These are phyloP conservation scores for Fusarium decemcellulare DNA, from an alignment of 2,329 filamentous ascomycete species.

Conservation along the genomic window DNA sequence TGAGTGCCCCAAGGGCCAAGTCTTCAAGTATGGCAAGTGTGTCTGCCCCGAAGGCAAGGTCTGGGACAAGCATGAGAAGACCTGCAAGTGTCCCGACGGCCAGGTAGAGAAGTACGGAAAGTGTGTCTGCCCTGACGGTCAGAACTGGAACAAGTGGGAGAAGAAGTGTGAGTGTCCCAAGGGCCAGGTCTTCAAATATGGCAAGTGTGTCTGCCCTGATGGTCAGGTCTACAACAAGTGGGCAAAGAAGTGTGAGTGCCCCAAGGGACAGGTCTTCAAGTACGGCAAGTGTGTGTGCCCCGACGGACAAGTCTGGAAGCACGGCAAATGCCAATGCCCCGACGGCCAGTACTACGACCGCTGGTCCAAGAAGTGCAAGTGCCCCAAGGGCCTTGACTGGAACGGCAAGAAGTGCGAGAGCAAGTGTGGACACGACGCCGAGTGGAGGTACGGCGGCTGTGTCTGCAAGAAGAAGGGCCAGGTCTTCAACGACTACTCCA, in stretches of 20 bases:
- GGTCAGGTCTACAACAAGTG: constrained; percentile 2
- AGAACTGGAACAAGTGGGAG: neutral
- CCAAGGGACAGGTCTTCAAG: neutral
- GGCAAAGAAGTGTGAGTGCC: constrained; percentile 8
- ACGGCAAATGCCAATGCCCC: constrained; percentile 8
- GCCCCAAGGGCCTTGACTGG: constrained; percentile 37
- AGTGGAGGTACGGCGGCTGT: constrained; percentile 37
- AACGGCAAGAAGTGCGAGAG: constrained; percentile 31
- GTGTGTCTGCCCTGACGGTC: neutral
- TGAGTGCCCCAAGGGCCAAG: constrained; percentile 23
- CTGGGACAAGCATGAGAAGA: constrained; percentile 2
- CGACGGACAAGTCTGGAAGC: neutral
- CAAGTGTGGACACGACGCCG: constrained; percentile 37
- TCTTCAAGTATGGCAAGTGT: constrained; percentile 24
- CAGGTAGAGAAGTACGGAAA: constrained; percentile 15
- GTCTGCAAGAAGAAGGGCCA: constrained; percentile 39
- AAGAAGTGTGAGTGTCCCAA: constrained; percentile 12
- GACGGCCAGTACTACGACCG: constrained; percentile 20
- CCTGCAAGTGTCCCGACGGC: constrained; percentile 12
- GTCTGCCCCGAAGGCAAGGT: constrained; percentile 27
- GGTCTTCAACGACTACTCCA: constrained; percentile 30
- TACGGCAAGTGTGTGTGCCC: constrained; percentile 16
- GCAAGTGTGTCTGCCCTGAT: constrained; percentile 17
- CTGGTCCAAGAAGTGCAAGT: constrained; percentile 29
- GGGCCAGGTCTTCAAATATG: neutral